These are phyloP conservation scores for Fusarium marasasianum DNA, from an alignment of 2,329 filamentous ascomycete species.

Conservation along the genomic window DNA sequence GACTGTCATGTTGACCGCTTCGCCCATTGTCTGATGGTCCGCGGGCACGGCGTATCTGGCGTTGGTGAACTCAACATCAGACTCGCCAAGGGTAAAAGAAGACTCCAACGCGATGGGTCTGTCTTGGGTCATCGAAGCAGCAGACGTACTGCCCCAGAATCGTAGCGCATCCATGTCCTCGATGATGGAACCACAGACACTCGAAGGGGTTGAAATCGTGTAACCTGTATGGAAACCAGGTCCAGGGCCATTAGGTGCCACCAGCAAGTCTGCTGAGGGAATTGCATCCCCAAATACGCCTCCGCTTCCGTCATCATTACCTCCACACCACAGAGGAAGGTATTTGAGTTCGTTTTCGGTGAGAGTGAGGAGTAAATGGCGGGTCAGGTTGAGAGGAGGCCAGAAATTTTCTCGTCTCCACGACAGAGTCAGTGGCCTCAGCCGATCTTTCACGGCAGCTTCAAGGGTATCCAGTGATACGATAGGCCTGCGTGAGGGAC, in stretches of 20 bases:
- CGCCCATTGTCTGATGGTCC: slow-evolving; percentile 41
- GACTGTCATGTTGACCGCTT: slow-evolving; percentile 39
- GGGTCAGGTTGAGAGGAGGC: slow-evolving; percentile 49
- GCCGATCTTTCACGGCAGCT: slow-evolving; percentile 25
- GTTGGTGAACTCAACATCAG: slow-evolving; percentile 46
- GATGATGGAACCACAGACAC: slow-evolving; percentile 48
- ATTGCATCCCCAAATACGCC: slow-evolving; percentile 57
- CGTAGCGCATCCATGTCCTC: slow-evolving; percentile 48
- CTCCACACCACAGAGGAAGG: slow-evolving; percentile 73
- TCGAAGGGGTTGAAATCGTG: slow-evolving; percentile 49
- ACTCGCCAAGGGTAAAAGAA: slow-evolving; percentile 45
- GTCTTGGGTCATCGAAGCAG: slow-evolving; percentile 49
- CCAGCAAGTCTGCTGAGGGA: slow-evolving; percentile 49
- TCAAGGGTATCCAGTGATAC: slow-evolving; percentile 38
- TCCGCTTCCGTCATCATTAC: slow-evolving; percentile 60
- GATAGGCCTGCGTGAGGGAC: slow-evolving; percentile 12
- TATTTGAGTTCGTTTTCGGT: slow-evolving; percentile 67
- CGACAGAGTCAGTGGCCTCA: slow-evolving; percentile 33
- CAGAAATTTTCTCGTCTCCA: slow-evolving; percentile 46
- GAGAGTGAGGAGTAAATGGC: slow-evolving; percentile 62
- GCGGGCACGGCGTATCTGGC: slow-evolving; percentile 49
- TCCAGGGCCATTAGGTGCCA: slow-evolving; percentile 58
- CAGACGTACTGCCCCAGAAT: slow-evolving; percentile 47
- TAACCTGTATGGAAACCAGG: slow-evolving; percentile 58
- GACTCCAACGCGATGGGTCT: slow-evolving; percentile 48